Conservation (phyloP, 192 early-diverging fungal species). For the Backusella psychrophila region DNA sequence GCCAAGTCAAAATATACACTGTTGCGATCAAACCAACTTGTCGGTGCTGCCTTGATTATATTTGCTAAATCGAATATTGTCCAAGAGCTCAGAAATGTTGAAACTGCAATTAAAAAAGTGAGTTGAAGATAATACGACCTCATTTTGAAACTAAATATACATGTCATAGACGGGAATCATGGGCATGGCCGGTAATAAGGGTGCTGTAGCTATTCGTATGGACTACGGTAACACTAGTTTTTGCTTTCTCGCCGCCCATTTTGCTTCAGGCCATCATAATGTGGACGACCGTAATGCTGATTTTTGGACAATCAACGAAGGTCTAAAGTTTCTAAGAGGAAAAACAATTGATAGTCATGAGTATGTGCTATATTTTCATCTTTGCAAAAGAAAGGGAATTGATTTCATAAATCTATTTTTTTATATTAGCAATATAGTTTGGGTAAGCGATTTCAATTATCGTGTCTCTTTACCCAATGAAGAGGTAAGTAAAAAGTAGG, state of each 20-base stretch:
- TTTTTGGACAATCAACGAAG: slow-evolving; percentile 75
- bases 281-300: slow-evolving; percentile 83
- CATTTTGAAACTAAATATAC: not conserved
- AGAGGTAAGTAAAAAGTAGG: slow-evolving; percentile 42
- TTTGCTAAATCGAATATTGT: slow-evolving; percentile 75
- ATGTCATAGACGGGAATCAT: slow-evolving; percentile 78
- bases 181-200: slow-evolving; percentile 98
- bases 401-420: not conserved
- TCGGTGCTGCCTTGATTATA: slow-evolving; percentile 87
- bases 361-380: slow-evolving; percentile 40
- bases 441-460: slow-evolving; percentile 96
- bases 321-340: slow-evolving; percentile 70
- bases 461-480: slow-evolving; percentile 76
- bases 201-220: slow-evolving; percentile 89
- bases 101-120: slow-evolving; percentile 79
- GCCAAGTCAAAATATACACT: slow-evolving; percentile 62
- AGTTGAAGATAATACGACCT: not conserved
- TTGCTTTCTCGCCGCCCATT: slow-evolving; percentile 91
- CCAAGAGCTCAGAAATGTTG: slow-evolving; percentile 75
- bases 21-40: slow-evolving; percentile 84
- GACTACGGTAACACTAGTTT: slow-evolving; percentile 83
- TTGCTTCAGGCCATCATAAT: slow-evolving; percentile 81
- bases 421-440: slow-evolving; percentile 56
- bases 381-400: not conserved
- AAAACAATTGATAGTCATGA: slow-evolving; percentile 76